phyloP scores from a whole-genome alignment of 345 rosid genomes.

The Pugionium cornutum region DNA sequence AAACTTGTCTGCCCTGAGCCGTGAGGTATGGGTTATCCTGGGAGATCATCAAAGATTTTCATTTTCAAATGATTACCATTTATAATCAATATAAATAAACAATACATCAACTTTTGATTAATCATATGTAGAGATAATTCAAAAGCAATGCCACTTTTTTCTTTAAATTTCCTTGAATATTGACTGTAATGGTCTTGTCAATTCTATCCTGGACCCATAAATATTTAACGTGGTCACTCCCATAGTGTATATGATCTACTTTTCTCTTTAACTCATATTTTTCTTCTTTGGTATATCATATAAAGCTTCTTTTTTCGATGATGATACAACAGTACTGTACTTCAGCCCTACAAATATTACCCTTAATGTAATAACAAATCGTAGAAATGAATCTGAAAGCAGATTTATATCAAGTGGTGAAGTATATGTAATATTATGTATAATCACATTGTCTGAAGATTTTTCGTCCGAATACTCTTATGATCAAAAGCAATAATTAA shows the following conservation, averaged over 20 bases:
- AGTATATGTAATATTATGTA: not conserved
- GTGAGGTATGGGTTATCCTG: conserved; percentile 9
- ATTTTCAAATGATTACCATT: conserved; percentile 14
- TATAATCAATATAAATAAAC: conserved; percentile 17
- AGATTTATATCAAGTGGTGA: too few species aligned
- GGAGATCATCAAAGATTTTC: not conserved
- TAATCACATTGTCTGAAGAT: conserved; percentile 1
- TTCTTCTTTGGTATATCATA: conserved; percentile 15
- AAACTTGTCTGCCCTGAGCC: not conserved
- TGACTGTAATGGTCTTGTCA: conserved; percentile 41
- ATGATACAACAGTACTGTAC: conserved; percentile 29
- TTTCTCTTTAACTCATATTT: conserved; percentile 26
- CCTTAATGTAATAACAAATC: conserved; percentile 22
- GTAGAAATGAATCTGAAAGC: not conserved
- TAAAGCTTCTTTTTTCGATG: conserved; percentile 37
- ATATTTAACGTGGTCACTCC: conserved; percentile 41
- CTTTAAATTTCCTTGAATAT: conserved; percentile 23
- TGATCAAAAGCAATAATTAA: conserved; percentile 6
- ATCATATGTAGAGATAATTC: conserved; percentile 24
- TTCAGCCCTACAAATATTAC: conserved; percentile 33
- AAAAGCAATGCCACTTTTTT: conserved; percentile 36
- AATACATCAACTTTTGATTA: conserved; percentile 24
- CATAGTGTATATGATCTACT: conserved; percentile 37
- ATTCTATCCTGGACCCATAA: conserved; percentile 43
- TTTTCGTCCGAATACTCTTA: not conserved